phyloP scores from a whole-genome alignment of 108 stramenopile genomes.

The Skeletonema potamos region DNA sequence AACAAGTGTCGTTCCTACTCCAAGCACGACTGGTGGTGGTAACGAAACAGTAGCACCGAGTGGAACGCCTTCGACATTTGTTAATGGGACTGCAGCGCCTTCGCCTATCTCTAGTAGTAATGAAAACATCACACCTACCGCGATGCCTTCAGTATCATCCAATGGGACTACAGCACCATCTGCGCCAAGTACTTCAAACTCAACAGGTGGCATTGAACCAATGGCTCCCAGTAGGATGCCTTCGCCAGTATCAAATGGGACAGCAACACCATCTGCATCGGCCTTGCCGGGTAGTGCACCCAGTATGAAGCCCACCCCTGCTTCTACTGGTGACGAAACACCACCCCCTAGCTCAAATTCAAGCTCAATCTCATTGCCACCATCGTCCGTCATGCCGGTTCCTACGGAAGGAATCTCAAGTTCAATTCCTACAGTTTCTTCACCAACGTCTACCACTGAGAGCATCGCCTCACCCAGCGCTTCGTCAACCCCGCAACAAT shows the following conservation, averaged over 20 bases:
- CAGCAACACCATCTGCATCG: not conserved
- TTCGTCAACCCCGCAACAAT: not conserved
- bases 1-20: no score
- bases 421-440: no score
- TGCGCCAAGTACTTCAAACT: not conserved
- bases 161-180: not conserved
- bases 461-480: not conserved
- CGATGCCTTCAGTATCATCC: not conserved
- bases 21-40: no score
- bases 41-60: no score
- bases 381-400: not conserved
- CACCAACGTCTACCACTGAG: not conserved
- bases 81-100: not conserved
- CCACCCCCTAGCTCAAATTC: not conserved
- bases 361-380: not conserved
- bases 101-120: not conserved
- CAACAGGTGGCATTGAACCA: not conserved
- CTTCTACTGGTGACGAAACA: no score
- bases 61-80: no score
- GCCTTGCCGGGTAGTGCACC: no score
- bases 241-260: not conserved
- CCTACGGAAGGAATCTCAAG: no score
- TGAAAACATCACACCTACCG: no score
- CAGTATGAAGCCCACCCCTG: no score
- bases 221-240: not conserved